These are phyloP conservation scores for Xylariaceae sp. DNA, from an alignment of 2,329 filamentous ascomycete genomes.

Conservation along the genomic window DNA sequence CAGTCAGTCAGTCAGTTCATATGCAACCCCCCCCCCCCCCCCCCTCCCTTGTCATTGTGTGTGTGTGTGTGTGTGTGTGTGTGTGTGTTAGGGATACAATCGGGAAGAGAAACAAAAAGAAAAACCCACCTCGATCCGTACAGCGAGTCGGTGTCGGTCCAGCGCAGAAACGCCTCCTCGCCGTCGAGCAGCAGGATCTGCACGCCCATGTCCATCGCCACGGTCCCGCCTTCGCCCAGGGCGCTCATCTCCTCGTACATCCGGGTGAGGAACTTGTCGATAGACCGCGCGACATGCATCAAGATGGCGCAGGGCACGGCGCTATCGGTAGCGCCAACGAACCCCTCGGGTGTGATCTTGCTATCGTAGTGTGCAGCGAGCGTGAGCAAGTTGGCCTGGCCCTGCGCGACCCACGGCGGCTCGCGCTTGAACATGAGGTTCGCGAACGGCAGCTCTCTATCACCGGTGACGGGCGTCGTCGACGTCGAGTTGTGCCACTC, in stretches of 20 bases:
- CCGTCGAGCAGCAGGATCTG: conserved; percentile 82
- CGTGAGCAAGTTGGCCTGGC: conserved; percentile 73
- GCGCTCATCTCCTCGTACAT: conserved; percentile 73
- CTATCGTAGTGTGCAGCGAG: conserved; percentile 86
- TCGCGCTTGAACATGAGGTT: conserved; percentile 79
- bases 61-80: neutral
- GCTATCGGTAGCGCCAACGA: conserved; percentile 83
- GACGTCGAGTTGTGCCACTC: conserved; percentile 76
- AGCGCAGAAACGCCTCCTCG: conserved; percentile 75
- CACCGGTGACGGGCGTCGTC: conserved; percentile 66
- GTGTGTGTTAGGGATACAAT: too few relatives aligned
- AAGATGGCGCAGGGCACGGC: conserved; percentile 85
- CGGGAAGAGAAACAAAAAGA: neutral
- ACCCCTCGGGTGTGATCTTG: conserved; percentile 71
- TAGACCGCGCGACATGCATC: conserved; percentile 71
- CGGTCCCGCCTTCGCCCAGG: conserved; percentile 52
- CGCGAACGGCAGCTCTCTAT: conserved; percentile 68
- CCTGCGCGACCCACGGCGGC: conserved; percentile 72
- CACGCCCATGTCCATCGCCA: conserved; percentile 72
- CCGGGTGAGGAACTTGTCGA: conserved; percentile 71
- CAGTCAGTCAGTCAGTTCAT: neutral
- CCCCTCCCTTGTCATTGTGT: too few relatives aligned
- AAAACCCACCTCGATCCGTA: conserved; percentile 69
- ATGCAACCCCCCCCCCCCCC: too few relatives aligned
- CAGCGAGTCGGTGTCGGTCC: conserved; percentile 73